These are phyloP conservation scores for Aspergillus spinulosporus DNA, from an alignment of 2,329 filamentous ascomycete species.

Conservation along the genomic window DNA sequence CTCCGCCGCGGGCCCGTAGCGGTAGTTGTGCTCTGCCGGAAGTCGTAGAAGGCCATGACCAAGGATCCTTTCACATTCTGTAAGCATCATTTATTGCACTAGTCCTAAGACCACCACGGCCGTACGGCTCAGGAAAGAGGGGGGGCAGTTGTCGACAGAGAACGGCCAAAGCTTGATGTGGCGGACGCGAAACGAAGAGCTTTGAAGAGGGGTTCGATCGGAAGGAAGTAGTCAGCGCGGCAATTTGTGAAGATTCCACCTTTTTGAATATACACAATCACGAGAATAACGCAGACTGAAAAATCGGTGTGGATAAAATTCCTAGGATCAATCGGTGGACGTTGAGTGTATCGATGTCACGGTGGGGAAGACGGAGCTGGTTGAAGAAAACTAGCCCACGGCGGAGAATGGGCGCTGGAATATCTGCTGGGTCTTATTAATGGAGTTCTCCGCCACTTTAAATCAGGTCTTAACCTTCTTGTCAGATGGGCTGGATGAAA, in stretches of 20 bases:
- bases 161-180: constrained; percentile 11
- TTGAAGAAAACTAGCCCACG: not conserved
- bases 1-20: constrained; percentile 71
- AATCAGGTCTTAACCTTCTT: not conserved
- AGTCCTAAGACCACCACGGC: constrained; percentile 21
- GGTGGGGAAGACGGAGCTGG: constrained; percentile 17
- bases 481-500: not conserved
- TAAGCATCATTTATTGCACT: constrained; percentile 44
- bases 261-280: not conserved
- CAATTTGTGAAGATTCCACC: not conserved
- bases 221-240: not conserved
- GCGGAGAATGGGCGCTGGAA: not conserved
- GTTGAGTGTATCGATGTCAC: constrained; percentile 25
- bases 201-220: not conserved
- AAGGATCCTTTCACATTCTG: constrained; percentile 71
- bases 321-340: constrained; percentile 11
- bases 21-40: constrained; percentile 70
- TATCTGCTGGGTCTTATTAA: not conserved
- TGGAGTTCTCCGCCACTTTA: not conserved
- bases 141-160: constrained; percentile 3
- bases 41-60: constrained; percentile 78
- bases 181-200: constrained; percentile 7
- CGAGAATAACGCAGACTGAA: not conserved
- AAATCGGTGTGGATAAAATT: constrained; percentile 6
- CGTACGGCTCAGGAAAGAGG: constrained; percentile 27